Evolutionary conservation across 768 basidiomycete genomes (phyloP).

Genomic region (Phlebiopsis flavidoalba): DNA sequence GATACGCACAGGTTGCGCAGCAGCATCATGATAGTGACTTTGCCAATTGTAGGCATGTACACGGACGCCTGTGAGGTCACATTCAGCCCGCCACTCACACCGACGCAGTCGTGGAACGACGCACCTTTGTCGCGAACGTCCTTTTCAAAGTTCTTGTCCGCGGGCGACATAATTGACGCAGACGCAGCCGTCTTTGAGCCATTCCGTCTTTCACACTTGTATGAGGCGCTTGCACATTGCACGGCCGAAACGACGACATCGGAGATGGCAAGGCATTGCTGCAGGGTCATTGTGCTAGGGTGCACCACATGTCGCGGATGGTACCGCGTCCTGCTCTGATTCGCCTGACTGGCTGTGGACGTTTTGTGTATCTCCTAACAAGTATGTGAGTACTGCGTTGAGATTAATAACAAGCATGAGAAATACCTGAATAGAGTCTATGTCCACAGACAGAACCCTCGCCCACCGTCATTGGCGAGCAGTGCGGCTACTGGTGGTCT

Average conservation of each 20-base stretch:
- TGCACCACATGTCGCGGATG: slow-evolving; percentile 83
- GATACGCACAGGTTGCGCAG: slow-evolving; percentile 81
- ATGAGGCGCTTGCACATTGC: slow-evolving; percentile 65
- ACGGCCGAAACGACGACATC: slow-evolving; percentile 97
- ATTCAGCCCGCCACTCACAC: neutral
- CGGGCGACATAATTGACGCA: slow-evolving; percentile 91
- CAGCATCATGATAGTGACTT: slow-evolving; percentile 97
- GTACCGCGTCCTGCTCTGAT: slow-evolving; percentile 46
- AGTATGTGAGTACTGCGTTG: neutral
- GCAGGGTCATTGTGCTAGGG: slow-evolving; percentile 59
- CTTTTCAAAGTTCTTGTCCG: slow-evolving; percentile 94
- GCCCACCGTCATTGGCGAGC: slow-evolving; percentile 95
- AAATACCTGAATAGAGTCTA: slow-evolving; percentile 81
- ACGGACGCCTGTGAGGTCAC: slow-evolving; percentile 68
- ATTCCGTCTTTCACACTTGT: slow-evolving; percentile 87
- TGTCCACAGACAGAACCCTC: slow-evolving; percentile 90
- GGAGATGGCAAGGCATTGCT: slow-evolving; percentile 76
- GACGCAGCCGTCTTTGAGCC: slow-evolving; percentile 90
- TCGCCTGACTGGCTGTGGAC: slow-evolving; percentile 49
- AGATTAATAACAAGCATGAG: neutral
- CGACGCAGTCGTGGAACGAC: slow-evolving; percentile 9
- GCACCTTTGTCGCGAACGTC: slow-evolving; percentile 89
- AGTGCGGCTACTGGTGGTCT: slow-evolving; percentile 95
- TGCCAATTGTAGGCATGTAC: slow-evolving; percentile 95
- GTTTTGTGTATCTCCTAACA: slow-evolving; percentile 87